phyloP scores from a whole-genome alignment of 2,329 filamentous ascomycete genomes.

The Curvularia sp. region DNA sequence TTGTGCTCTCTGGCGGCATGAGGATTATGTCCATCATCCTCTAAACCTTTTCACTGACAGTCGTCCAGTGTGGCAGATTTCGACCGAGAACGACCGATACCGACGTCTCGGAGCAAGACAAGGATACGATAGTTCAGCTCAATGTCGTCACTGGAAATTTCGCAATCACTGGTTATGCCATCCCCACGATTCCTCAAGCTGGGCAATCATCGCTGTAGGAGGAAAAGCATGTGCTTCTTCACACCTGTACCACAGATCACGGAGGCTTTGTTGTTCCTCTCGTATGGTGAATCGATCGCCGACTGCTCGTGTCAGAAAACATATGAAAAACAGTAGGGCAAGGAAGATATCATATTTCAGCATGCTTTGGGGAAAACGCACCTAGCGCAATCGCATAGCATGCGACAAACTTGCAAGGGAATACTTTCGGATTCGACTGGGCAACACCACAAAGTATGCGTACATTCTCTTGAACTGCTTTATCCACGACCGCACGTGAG shows the following conservation, averaged over 20 bases:
- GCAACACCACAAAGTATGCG: conserved; percentile 47
- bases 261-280: conserved; percentile 42
- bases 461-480: conserved; percentile 45
- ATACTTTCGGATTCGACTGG: conserved; percentile 43
- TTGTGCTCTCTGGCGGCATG: not conserved
- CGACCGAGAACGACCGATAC: too few species aligned
- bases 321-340: not conserved
- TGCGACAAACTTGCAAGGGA: conserved; percentile 47
- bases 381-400: conserved; percentile 48
- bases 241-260: conserved; percentile 41
- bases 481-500: conserved; percentile 41
- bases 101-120: too few species aligned
- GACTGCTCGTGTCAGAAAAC: conserved; percentile 27
- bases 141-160: not conserved
- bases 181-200: conserved; percentile 48
- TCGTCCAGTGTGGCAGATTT: not conserved
- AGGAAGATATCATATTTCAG: not conserved
- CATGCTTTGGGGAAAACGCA: conserved; percentile 17
- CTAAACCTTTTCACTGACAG: not conserved
- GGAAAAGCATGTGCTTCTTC: conserved; percentile 46
- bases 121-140: not conserved
- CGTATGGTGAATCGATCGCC: conserved; percentile 44
- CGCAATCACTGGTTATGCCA: conserved; percentile 27
- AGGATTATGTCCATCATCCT: not conserved
- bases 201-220: conserved; percentile 40